These are phyloP conservation scores for Spinellus fusiger DNA, from an alignment of 192 early-diverging fungal species.

Conservation along the genomic window DNA sequence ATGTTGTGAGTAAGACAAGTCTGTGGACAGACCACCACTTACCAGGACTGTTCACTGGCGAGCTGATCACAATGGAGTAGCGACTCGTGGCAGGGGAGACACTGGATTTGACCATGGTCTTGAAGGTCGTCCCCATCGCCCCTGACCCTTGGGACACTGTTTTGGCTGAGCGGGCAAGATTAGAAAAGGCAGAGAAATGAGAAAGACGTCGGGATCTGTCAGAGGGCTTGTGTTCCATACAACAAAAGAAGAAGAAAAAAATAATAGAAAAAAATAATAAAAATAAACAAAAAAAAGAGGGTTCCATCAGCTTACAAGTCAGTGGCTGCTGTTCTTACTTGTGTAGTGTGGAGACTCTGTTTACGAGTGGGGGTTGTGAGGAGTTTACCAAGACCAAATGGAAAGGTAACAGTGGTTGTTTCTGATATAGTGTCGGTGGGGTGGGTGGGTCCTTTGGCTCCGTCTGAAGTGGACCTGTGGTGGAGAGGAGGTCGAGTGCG, in stretches of 20 bases:
- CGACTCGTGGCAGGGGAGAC: constrained; percentile 6
- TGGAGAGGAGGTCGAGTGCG: not conserved
- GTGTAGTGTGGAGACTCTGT: not conserved
- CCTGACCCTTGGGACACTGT: constrained; percentile 4
- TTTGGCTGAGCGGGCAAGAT: constrained; percentile 15
- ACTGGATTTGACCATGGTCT: constrained; percentile 5
- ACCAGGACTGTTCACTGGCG: constrained; percentile 44
- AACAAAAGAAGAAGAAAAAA: constrained; percentile 2
- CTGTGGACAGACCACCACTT: not conserved
- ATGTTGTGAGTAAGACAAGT: not conserved
- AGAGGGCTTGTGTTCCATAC: too few species aligned
- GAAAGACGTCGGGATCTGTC: constrained; percentile 10
- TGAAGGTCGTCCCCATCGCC: constrained; percentile 3
- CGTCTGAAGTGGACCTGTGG: constrained; percentile 7
- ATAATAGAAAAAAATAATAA: constrained; percentile 6
- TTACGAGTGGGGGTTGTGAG: not conserved
- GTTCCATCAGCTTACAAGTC: not conserved
- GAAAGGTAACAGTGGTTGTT: not conserved
- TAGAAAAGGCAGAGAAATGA: constrained; percentile 20
- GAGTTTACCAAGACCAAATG: not conserved
- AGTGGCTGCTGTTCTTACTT: not conserved
- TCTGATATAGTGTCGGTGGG: not conserved
- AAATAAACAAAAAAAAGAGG: not conserved
- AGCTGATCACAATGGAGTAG: constrained; percentile 28
- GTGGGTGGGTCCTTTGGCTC: not conserved